A percentile compares a stretch with the other conserved stretches of the same genome.
These are phyloP conservation scores for Manihot esculenta DNA, from an alignment of 441 rosid species.

Conservation along the genomic window DNA sequence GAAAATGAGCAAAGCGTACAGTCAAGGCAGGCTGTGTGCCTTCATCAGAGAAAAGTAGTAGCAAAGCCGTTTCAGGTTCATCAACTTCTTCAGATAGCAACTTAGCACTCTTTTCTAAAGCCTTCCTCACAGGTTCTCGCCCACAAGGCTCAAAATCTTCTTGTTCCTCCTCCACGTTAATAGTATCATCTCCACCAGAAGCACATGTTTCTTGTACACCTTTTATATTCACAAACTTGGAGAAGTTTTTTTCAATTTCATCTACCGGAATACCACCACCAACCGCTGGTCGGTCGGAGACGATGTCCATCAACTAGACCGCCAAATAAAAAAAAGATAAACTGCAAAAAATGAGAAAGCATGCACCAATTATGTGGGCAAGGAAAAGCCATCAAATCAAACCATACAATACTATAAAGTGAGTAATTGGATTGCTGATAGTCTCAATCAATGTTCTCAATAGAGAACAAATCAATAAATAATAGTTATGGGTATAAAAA, in stretches of 20 bases:
- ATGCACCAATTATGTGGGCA: too few relatives aligned
- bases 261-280: constrained; percentile 30
- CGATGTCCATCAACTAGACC: constrained; percentile 35
- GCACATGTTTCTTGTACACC: constrained; percentile 28
- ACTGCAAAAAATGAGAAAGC: constrained; percentile 18
- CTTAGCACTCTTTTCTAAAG: constrained; percentile 29
- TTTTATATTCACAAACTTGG: constrained; percentile 29
- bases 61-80: constrained; percentile 36
- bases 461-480: too few relatives aligned
- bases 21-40: constrained; percentile 21
- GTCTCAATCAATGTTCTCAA: too few relatives aligned
- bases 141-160: constrained; percentile 29
- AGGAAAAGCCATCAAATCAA: too few relatives aligned
- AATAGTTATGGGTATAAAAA: too few relatives aligned
- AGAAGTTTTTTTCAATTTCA: constrained; percentile 36
- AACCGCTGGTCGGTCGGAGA: constrained; percentile 27
- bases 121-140: constrained; percentile 17
- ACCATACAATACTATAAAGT: too few relatives aligned
- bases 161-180: constrained; percentile 27
- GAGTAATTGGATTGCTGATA: too few relatives aligned
- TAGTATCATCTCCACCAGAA: constrained; percentile 40
- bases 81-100: constrained; percentile 30
- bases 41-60: constrained; percentile 37
- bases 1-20: constrained; percentile 34
- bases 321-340: constrained; percentile 6